Base-by-base conservation (phyloP, 305 asterid species). In the Fraxinus floribunda region DNA sequence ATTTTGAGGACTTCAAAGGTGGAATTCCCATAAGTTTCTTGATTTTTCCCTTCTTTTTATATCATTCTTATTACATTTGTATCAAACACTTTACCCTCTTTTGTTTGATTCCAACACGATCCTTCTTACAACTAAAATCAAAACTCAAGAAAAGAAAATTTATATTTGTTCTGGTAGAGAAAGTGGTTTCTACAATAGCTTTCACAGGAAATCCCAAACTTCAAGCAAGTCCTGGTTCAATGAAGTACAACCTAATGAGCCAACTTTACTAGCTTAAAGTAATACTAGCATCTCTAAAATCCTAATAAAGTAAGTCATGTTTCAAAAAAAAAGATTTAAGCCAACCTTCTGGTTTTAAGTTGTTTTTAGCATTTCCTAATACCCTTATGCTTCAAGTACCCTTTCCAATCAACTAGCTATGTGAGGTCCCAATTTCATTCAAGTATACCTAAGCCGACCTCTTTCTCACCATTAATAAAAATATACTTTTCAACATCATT, bases 191-290 rank as follows among this genome's bases (percentile, higher is more conserved):
- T 44, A 46, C 76, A 46, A 66, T 7, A 35, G n/a, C 70, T 46
- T 78, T 20, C 82, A 49, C 80, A n/a, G 20, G 80, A 41, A 32
- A 39, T 78, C 84, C 46, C 36, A 11, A 78, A 75, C 74, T 49
- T 74, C 78, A 29, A 57, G 71, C 62, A 81, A 72, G 57, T 80
- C 78, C n/a, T 44, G 32, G 22, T 71, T 71, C 76, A 71, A 71
- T 26, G 36, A 68, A 29, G 39, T 30, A 29, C 75, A 68, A 68
- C 39, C 75, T 26, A 29, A 68, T 29, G 20, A 68, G 75, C 75
- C 75, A 29, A 29, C 39, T 10, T 11, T 68, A 68, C 18, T 7
- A 2, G 75, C 75, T 29, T 68, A 68, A 68, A 30, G 75, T 68
- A 29, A 29, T 68, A 26, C 3, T 29, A 11, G 20, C 75, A 68